These are phyloP conservation scores for Hyphopichia buzzinii DNA, from an alignment of 1,139 yeast genomes.

Conservation along the genomic window DNA sequence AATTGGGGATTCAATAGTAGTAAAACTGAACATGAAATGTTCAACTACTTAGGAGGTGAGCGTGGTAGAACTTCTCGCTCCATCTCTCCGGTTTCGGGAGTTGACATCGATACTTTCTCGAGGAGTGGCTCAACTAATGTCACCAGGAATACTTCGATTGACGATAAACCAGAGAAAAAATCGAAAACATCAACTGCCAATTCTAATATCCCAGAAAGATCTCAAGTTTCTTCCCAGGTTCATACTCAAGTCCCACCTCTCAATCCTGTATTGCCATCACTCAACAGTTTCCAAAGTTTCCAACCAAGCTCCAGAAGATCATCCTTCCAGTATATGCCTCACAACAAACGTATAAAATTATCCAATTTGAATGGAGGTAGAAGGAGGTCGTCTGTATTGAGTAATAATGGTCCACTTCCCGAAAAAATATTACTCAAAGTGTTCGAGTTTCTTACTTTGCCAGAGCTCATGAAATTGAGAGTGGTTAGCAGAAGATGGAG, in stretches of 20 bases:
- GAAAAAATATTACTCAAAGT: constrained; percentile 54
- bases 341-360: constrained; percentile 50
- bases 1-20: constrained; percentile 13
- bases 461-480: constrained; percentile 56
- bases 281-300: constrained; percentile 12
- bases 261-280: constrained; percentile 5
- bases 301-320: constrained; percentile 4
- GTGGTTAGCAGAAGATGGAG: constrained; percentile 64
- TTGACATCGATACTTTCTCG: constrained; percentile 4
- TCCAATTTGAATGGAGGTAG: constrained; percentile 39
- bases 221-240: constrained; percentile 25
- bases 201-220: constrained; percentile 32
- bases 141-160: constrained; percentile 4
- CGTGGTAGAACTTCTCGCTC: constrained; percentile 17
- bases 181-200: constrained; percentile 11
- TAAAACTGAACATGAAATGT: not conserved
- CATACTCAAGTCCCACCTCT: constrained; percentile 4
- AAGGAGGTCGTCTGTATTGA: constrained; percentile 56
- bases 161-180: constrained; percentile 7
- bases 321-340: constrained; percentile 49
- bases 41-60: constrained; percentile 3
- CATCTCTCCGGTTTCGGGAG: constrained; percentile 20
- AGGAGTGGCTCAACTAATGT: constrained; percentile 10
- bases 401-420: constrained; percentile 53
- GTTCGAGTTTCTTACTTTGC: constrained; percentile 52